Percentiles rank a stretch among this genome's conserved stretches.
phyloP scores from a whole-genome alignment of 257 asterid species.

The Hygrophila difformis region DNA sequence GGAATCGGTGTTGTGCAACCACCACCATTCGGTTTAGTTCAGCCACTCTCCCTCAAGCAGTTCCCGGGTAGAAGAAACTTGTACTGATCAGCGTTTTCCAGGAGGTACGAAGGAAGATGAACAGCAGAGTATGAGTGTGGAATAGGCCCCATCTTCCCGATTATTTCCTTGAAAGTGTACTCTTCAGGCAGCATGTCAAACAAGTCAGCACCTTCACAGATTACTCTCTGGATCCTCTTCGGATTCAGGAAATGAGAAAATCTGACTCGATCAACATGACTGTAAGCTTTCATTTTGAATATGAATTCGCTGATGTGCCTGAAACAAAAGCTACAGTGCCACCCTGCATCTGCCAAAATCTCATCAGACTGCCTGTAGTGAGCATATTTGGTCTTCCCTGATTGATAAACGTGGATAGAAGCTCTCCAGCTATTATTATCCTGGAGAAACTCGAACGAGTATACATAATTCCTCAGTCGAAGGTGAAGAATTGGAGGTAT shows the following conservation, averaged over 20 bases:
- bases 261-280: constrained; percentile 53
- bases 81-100: constrained; percentile 38
- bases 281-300: constrained; percentile 67
- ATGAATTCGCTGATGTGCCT: constrained; percentile 41
- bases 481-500: constrained; percentile 54
- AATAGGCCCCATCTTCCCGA: constrained; percentile 51
- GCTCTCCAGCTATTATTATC: constrained; percentile 66
- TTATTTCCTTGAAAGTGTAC: constrained; percentile 54
- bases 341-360: constrained; percentile 49
- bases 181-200: constrained; percentile 69
- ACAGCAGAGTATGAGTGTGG: constrained; percentile 58
- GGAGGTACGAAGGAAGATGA: constrained; percentile 43
- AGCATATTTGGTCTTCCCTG: constrained; percentile 50
- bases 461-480: constrained; percentile 44
- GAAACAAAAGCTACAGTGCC: constrained; percentile 77
- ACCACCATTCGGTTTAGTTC: constrained; percentile 1
- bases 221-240: constrained; percentile 43
- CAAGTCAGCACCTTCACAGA: constrained; percentile 48
- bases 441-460: constrained; percentile 50
- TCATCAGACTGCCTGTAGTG: constrained; percentile 48
- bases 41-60: constrained; percentile 39
- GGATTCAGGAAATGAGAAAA: constrained; percentile 54
- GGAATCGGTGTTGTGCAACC: no score
- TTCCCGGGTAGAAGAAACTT: constrained; percentile 57
- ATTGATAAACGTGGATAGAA: constrained; percentile 42